Evolutionary conservation across 495 filamentous ascomycete species (phyloP), one percentile per base, ranked within the genome.

Genomic region (Neohortaea acidophila): DNA sequence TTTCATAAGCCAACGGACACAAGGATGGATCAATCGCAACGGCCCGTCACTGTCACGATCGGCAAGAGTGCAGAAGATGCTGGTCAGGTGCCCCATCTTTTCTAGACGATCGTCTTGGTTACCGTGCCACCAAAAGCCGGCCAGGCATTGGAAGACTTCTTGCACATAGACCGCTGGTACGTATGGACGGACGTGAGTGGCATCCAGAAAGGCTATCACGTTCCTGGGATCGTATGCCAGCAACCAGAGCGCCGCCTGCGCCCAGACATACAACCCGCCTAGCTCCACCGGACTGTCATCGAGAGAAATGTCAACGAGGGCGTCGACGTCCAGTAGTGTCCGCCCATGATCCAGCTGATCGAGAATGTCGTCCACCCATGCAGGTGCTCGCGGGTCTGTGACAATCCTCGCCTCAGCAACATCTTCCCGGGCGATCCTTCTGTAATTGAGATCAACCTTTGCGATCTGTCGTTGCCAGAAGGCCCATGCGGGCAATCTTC

Each of bases 221-320:
- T 13, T 20, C 10, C 10, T 1, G 7, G 12, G 38, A 5, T 50
- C 32, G 25, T 50, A 36, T 18, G 29, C 30, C 4, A 50, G 11
- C 4, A 50, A 33, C 31, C 33, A 45, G 1, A 50, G 36, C 21
- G 36, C 47, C 3, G 38, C 20, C 23, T 37, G 24, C 2, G 21
- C 4, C 47, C 47, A 50, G 23, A 44, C 27, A 21, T 43, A 21
- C n/a, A n/a, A n/a, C n/a, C n/a, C n/a, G n/a, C n/a, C n/a, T n/a
- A n/a, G n/a, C n/a, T n/a, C n/a, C n/a, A 7, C 13, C 21, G 33
- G 21, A 20, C 19, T n/a, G 2, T 8, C 15, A 7, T 35, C 24
- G 4, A 39, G 13, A 39, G 20, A 8, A 22, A 43, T 36, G 15
- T 34, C 15, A 10, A 15, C 42, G 20, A 28, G 10, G 3, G 28